These are phyloP conservation scores for Oryza australiensis DNA, from an alignment of 176 grass and related monocot species.

Conservation along the genomic window DNA sequence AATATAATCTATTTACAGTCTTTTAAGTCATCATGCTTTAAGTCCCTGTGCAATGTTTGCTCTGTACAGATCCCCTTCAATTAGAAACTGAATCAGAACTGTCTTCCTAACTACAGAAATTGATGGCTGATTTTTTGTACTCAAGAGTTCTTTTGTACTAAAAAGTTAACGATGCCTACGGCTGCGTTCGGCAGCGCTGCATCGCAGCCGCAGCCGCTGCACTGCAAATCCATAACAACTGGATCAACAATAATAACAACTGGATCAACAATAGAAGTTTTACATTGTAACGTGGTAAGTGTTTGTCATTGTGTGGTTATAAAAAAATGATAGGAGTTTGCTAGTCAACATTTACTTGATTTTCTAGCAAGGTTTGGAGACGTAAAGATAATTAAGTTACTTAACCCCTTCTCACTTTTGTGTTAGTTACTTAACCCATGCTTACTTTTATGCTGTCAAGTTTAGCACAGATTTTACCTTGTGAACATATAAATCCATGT, in stretches of 20 bases:
- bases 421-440: background rate
- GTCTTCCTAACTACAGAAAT: conserved; percentile 7
- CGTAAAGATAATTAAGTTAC: background rate
- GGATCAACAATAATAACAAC: too few relatives aligned
- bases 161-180: too few relatives aligned
- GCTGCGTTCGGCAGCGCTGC: too few relatives aligned
- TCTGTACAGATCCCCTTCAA: conserved; percentile 11
- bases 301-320: background rate
- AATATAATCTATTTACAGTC: background rate
- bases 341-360: background rate
- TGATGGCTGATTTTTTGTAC: background rate
- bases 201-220: too few relatives aligned
- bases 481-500: background rate
- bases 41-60: conserved; percentile 5
- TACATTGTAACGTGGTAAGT: background rate
- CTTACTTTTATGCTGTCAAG: background rate
- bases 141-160: conserved; percentile 5
- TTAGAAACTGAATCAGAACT: background rate
- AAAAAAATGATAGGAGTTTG: background rate
- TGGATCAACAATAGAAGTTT: too few relatives aligned
- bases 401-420: background rate
- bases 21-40: conserved; percentile 13
- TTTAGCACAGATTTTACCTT: background rate
- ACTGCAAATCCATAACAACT: too few relatives aligned
- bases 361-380: background rate